These are phyloP conservation scores for Trypanosoma platydactyli DNA, from an alignment of 208 protist genomes.

Conservation along the genomic window DNA sequence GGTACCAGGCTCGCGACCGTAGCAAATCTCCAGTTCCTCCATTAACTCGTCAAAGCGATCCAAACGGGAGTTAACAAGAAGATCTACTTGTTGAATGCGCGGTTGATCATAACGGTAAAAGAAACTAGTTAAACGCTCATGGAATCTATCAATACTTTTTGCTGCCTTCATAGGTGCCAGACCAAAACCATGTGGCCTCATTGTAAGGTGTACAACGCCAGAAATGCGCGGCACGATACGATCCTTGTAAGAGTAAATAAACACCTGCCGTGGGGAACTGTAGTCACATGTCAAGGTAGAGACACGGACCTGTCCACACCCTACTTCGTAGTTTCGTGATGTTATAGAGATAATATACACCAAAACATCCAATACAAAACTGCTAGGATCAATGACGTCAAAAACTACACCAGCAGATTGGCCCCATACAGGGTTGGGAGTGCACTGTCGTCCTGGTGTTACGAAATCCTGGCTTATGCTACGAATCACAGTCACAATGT, in stretches of 20 bases:
- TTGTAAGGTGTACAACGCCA: conserved; percentile 60
- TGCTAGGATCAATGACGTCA: conserved; percentile 56
- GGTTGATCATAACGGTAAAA: conserved; percentile 74
- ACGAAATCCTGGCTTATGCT: conserved; percentile 57
- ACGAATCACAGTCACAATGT: conserved; percentile 64
- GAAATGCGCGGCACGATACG: conserved; percentile 33
- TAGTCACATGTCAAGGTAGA: conserved; percentile 45
- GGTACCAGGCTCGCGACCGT: conserved; percentile 77
- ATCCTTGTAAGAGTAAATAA: conserved; percentile 49
- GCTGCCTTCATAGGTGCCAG: conserved; percentile 33
- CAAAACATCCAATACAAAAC: conserved; percentile 58
- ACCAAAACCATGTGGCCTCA: conserved; percentile 63
- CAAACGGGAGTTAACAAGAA: conserved; percentile 44
- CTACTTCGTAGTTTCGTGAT: conserved; percentile 58
- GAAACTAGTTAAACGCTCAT: conserved; percentile 71
- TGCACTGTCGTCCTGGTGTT: conserved; percentile 33
- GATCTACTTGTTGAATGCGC: conserved; percentile 61
- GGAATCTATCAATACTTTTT: conserved; percentile 55
- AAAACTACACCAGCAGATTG: conserved; percentile 33
- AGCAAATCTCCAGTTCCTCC: conserved; percentile 63
- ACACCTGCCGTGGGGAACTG: conserved; percentile 61
- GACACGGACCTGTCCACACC: conserved; percentile 49
- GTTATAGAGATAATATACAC: conserved; percentile 33
- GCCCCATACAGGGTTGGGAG: conserved; percentile 56
- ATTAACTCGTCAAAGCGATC: conserved; percentile 61